Evolutionary conservation across 129 eudicot genomes (phyloP).

Genomic region (Ambrosia trifida): DNA sequence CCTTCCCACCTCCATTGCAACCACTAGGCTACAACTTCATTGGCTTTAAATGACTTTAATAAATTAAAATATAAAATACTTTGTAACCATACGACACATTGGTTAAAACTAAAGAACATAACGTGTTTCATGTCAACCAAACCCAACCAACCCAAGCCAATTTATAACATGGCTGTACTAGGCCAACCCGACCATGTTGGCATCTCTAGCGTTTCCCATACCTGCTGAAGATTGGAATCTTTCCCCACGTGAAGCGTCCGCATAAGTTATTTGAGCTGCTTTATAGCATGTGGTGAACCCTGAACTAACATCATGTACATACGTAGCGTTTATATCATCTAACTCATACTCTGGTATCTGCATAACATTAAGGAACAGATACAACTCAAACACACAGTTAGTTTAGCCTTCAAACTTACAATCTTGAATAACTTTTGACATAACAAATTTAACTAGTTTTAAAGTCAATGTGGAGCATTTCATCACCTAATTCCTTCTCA

Average conservation of each 20-base stretch:
- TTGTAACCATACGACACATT: background rate
- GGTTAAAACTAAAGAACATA: background rate
- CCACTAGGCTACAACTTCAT: too few relatives aligned
- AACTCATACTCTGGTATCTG: constrained; percentile 8
- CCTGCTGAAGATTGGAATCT: too few relatives aligned
- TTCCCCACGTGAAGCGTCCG: too few relatives aligned
- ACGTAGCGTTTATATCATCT: background rate
- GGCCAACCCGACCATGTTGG: background rate
- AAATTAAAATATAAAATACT: too few relatives aligned
- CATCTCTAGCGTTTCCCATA: background rate
- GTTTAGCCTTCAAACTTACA: background rate
- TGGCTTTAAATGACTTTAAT: too few relatives aligned
- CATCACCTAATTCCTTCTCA: too few relatives aligned
- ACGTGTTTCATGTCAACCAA: background rate
- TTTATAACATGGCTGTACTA: background rate
- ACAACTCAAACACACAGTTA: background rate
- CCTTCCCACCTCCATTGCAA: too few relatives aligned
- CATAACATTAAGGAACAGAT: background rate
- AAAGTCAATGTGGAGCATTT: background rate
- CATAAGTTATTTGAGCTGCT: background rate
- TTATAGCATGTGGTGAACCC: constrained; percentile 14
- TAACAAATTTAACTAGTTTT: background rate
- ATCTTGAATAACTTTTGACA: background rate
- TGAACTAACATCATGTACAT: background rate
- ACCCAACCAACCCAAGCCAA: background rate